Conservation (phyloP, 1,284 basidiomycete species). For the Ganoderma meredithae region DNA sequence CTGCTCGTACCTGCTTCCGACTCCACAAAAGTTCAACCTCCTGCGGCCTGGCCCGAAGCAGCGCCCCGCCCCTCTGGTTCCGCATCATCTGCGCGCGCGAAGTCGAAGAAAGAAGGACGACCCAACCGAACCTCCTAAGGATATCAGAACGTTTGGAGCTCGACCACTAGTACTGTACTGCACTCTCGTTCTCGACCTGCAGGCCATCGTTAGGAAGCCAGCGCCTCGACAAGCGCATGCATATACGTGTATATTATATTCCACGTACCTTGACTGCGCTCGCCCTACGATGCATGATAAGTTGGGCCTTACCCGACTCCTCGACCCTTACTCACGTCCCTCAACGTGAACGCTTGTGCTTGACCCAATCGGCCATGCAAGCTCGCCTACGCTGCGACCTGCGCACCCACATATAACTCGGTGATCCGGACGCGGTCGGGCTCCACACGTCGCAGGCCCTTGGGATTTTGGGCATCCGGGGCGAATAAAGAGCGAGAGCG, state of each 20-base stretch:
- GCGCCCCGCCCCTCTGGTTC: not conserved
- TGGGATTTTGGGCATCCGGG: not conserved
- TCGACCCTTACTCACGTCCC: not conserved
- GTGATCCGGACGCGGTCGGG: constrained; percentile 6
- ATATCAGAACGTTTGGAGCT: not conserved
- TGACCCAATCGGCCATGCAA: constrained; percentile 5
- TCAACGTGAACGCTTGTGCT: no score
- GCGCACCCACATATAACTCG: not conserved
- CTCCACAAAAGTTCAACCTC: no score
- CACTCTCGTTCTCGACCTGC: not conserved
- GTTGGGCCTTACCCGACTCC: not conserved
- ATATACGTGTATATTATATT: not conserved
- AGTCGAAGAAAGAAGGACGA: not conserved
- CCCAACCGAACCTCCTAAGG: not conserved
- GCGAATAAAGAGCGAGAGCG: not conserved
- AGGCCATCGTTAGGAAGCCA: not conserved
- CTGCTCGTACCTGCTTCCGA: not conserved
- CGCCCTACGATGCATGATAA: not conserved
- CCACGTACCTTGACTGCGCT: not conserved
- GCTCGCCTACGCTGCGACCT: not conserved
- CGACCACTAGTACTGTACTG: no score
- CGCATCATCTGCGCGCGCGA: not conserved
- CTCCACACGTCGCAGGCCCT: no score
- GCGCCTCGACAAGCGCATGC: not conserved
- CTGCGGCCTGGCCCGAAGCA: not conserved